Evolutionary conservation across 2,329 filamentous ascomycete genomes (phyloP).

Genomic region (Ophiognomonia clavigignenti-juglandacearum): DNA sequence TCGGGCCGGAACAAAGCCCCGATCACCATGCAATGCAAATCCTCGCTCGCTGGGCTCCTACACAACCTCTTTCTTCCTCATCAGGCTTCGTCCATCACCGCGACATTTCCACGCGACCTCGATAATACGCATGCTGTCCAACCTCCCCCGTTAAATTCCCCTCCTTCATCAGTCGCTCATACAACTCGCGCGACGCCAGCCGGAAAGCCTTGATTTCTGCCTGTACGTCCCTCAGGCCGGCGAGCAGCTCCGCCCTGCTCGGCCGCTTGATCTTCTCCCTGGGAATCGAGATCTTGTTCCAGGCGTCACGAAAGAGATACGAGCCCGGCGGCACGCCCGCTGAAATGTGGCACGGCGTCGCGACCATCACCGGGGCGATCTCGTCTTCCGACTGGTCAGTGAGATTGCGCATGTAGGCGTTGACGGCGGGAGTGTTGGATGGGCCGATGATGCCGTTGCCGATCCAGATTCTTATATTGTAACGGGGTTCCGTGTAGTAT

Average conservation of each 20-base stretch:
- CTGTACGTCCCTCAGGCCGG: constrained; percentile 39
- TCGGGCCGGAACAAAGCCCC: background rate
- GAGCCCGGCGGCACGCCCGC: constrained; percentile 43
- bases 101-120: constrained; percentile 32
- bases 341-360: constrained; percentile 42
- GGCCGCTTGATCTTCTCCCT: constrained; percentile 23
- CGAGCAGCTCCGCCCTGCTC: constrained; percentile 22
- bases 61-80: too few species aligned
- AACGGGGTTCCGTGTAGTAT: constrained; percentile 19
- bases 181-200: constrained; percentile 25
- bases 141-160: constrained; percentile 11
- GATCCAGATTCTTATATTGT: constrained; percentile 40
- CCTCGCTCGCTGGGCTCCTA: too few species aligned
- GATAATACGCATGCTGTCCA: constrained; percentile 31
- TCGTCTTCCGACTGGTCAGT: constrained; percentile 28
- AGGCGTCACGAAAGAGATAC: constrained; percentile 46
- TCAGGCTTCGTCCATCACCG: too few species aligned
- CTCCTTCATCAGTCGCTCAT: constrained; percentile 16
- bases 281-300: constrained; percentile 44
- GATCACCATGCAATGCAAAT: too few species aligned
- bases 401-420: constrained; percentile 44
- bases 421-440: constrained; percentile 31
- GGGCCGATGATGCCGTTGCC: constrained; percentile 30
- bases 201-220: constrained; percentile 36
- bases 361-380: constrained; percentile 33